A percentile compares a stretch with the other conserved stretches of the same genome.
Conservation (phyloP, 345 rosid species). For the Lumnitzera racemosa region DNA sequence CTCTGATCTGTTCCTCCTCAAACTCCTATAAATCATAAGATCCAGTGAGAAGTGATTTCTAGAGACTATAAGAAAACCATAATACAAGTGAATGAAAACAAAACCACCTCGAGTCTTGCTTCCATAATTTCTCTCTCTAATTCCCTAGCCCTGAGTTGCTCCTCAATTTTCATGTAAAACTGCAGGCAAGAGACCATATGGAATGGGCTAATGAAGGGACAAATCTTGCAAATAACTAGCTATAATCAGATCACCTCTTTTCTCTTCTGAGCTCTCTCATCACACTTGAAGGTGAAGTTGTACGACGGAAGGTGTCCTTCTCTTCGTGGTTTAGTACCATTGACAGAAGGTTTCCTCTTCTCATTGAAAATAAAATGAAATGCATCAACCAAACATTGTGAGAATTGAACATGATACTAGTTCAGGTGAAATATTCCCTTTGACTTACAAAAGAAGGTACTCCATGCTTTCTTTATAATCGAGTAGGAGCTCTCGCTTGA, state of each 20-base stretch:
- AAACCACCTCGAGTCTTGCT: conserved; percentile 30
- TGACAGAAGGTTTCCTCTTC: too few species aligned
- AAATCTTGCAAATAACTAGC: neutral
- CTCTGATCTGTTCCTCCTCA: conserved; percentile 27
- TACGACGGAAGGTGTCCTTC: conserved; percentile 27
- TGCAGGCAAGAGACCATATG: conserved; percentile 1
- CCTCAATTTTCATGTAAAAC: conserved; percentile 32
- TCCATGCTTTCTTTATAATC: too few species aligned
- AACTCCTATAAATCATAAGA: conserved; percentile 21
- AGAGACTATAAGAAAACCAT: neutral
- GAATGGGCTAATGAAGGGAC: too few species aligned
- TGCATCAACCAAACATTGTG: too few species aligned
- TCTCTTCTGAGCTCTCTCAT: conserved; percentile 38
- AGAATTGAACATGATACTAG: too few species aligned
- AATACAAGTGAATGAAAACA: conserved; percentile 6
- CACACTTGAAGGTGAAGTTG: conserved; percentile 33
- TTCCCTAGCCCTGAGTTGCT: conserved; percentile 28
- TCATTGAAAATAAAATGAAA: too few species aligned
- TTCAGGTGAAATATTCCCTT: too few species aligned
- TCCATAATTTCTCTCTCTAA: conserved; percentile 21
- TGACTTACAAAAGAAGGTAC: too few species aligned
- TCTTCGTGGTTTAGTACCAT: conserved; percentile 1
- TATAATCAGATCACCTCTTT: conserved; percentile 21
- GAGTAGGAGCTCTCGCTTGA: too few species aligned
- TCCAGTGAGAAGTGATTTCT: neutral